phyloP scores from a whole-genome alignment of 2,329 filamentous ascomycete genomes.

The Scedosporium boydii region DNA sequence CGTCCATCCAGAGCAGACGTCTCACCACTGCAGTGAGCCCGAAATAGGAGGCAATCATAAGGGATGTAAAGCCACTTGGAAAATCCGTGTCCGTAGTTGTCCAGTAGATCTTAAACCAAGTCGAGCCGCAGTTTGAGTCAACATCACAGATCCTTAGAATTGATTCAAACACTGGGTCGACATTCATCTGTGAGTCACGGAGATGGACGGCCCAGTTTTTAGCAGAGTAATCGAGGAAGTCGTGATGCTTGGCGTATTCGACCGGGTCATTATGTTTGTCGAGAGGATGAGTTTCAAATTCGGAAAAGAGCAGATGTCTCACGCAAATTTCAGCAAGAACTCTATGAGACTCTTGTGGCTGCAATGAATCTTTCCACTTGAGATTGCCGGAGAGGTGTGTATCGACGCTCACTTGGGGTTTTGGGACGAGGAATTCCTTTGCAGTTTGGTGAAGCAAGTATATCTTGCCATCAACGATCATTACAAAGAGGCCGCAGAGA shows the following conservation, averaged over 20 bases:
- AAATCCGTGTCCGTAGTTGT: not conserved
- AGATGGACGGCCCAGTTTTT: slow-evolving; percentile 9
- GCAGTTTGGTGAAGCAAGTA: slow-evolving; percentile 21
- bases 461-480: slow-evolving; percentile 13
- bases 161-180: not conserved
- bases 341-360: not conserved
- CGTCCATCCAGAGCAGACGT: not conserved
- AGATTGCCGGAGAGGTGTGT: not conserved
- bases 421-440: slow-evolving; percentile 18
- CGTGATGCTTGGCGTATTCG: not conserved
- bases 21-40: not conserved
- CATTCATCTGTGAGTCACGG: not conserved
- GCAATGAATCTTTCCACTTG: slow-evolving; percentile 1
- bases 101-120: not conserved
- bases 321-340: not conserved
- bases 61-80: not conserved
- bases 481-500: slow-evolving; percentile 22
- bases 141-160: not conserved
- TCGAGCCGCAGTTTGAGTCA: not conserved
- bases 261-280: not conserved
- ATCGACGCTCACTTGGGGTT: not conserved
- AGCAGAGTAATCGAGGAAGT: slow-evolving; percentile 11
- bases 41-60: not conserved
- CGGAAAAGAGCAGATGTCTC: not conserved
- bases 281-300: not conserved